Conservation (phyloP, 768 basidiomycete genomes). For the Mycena galopus region DNA sequence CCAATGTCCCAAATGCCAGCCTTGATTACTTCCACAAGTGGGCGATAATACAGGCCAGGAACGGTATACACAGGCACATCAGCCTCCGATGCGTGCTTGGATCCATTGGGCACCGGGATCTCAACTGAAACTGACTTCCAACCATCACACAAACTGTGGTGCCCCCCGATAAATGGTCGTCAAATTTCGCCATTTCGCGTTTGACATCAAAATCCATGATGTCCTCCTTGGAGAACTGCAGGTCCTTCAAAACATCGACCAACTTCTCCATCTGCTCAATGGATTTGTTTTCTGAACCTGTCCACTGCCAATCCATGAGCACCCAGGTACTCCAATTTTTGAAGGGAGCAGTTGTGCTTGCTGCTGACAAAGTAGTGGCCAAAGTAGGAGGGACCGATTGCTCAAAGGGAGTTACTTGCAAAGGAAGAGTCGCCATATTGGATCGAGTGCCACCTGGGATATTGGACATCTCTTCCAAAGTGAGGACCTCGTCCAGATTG, state of each 20-base stretch:
- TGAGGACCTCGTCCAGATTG: constrained; percentile 30
- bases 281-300: constrained; percentile 9
- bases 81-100: constrained; percentile 28
- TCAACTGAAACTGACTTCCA: neutral
- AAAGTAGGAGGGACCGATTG: neutral
- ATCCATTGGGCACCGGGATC: neutral
- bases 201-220: neutral
- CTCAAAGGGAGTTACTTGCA: neutral
- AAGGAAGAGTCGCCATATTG: constrained; percentile 1
- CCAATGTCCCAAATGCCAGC: constrained; percentile 8
- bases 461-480: constrained; percentile 4
- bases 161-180: neutral
- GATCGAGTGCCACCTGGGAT: neutral
- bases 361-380: neutral
- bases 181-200: neutral
- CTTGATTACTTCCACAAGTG: constrained; percentile 36
- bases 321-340: constrained; percentile 22
- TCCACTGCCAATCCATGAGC: constrained; percentile 40
- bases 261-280: neutral
- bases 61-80: constrained; percentile 23
- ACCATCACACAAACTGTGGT: neutral
- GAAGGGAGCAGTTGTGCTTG: constrained; percentile 27
- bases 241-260: constrained; percentile 27
- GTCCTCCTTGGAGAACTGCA: neutral
- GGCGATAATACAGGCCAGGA: constrained; percentile 33